Evolutionary conservation across 805 yeast genomes (phyloP).

Genomic region (Starmerella riodocensis): DNA sequence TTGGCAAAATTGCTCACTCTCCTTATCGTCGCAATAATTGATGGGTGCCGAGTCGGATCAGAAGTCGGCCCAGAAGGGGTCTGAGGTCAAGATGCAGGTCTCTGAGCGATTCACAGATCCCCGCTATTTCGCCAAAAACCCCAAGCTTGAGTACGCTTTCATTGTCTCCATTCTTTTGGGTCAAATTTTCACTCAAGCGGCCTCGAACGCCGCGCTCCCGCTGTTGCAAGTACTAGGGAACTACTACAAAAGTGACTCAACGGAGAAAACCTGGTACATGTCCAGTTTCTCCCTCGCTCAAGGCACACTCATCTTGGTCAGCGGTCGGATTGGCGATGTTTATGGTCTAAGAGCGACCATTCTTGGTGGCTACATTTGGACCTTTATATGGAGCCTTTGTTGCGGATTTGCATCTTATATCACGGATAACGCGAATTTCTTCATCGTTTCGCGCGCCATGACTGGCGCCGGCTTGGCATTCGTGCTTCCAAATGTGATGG

Average conservation of each 20-base stretch:
- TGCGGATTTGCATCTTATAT: constrained; percentile 48
- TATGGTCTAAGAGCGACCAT: constrained; percentile 47
- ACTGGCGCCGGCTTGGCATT: constrained; percentile 56
- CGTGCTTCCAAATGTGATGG: constrained; percentile 47
- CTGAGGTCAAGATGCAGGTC: constrained; percentile 12
- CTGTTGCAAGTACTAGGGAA: constrained; percentile 26
- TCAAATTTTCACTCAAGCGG: constrained; percentile 43
- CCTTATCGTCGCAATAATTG: no score
- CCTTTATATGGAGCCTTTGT: constrained; percentile 43
- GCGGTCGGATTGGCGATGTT: constrained; percentile 62
- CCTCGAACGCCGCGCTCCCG: constrained; percentile 17
- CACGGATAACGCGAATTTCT: constrained; percentile 23
- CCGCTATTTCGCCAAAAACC: constrained; percentile 14
- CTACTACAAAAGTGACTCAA: constrained; percentile 22
- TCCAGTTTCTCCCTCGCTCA: constrained; percentile 59
- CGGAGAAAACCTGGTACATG: constrained; percentile 44
- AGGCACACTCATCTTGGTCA: constrained; percentile 56
- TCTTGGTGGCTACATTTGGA: constrained; percentile 43
- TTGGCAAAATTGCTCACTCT: no score
- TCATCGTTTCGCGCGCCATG: constrained; percentile 39
- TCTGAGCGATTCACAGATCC: constrained; percentile 18
- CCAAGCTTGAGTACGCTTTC: constrained; percentile 15
- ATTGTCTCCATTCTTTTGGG: constrained; percentile 37
- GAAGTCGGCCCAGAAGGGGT: no score
- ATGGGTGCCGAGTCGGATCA: no score